Evolutionary conservation across 208 protist species (phyloP), one percentile per base, ranked within the genome.

Genomic region (Trypanosoma lewisi): DNA sequence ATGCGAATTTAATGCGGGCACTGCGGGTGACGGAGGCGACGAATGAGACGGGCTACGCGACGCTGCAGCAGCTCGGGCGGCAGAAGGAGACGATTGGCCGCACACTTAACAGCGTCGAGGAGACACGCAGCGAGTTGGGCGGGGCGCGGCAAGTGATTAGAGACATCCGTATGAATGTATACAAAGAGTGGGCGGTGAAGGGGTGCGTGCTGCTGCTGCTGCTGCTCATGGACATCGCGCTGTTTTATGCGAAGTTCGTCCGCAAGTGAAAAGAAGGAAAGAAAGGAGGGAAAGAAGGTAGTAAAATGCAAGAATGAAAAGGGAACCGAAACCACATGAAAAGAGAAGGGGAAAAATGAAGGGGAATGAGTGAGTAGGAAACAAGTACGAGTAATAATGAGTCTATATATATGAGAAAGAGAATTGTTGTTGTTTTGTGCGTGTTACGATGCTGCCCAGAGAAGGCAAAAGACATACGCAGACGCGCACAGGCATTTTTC

Each of bases 181-280:
- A 87, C 56, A 85, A 83, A 70, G 85, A 92, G 67, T 92, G 82
- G 79, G 67, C 82, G 5, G 65, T 83, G 33, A 92, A 92, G 58
- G 82, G 70, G 23, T 61, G 67, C 27, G 80, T 92, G 0, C 58
- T 92, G 23, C 48, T 61, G 2, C 51, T 75, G 8, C 52, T 92
- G 19, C 12, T 92, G 45, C 31, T 77, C 48, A 42, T 92, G 52
- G 76, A 89, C 51, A 51, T 84, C 7, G 17, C 82, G 11, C 77
- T 88, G n/a, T 72, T 89, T 44, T 92, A 86, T 67, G 60, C 54
- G 14, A 92, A 89, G 55, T 85, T 89, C 41, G 67, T 89, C 25
- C 76, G 73, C 0, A 68, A 71, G 65, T 66, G 37, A 3, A 37
- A 19, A 37, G 1, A 21, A 4, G 25, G 21, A 42, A 19, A 58